Evolutionary conservation across 495 filamentous ascomycete genomes (phyloP).

Genomic region (Trypethelium eluteriae): DNA sequence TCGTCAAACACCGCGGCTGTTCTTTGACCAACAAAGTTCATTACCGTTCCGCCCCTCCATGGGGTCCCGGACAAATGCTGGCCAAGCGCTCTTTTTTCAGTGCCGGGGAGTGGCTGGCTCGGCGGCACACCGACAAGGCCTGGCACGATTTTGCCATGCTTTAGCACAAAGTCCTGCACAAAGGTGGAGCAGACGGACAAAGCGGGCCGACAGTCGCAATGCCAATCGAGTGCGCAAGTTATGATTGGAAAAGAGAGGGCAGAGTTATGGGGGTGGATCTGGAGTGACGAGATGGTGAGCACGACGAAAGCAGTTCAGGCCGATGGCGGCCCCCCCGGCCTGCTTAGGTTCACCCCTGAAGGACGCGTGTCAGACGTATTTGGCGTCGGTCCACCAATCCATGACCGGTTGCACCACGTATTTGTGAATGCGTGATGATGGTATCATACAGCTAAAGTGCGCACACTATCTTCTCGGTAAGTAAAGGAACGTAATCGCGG

Average conservation of each 20-base stretch:
- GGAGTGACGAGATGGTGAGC: neutral
- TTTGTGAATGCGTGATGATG: conserved; percentile 1
- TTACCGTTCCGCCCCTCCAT: conserved; percentile 8
- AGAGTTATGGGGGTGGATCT: neutral
- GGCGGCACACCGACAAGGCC: neutral
- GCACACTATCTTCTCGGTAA: neutral
- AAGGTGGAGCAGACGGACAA: conserved; percentile 2
- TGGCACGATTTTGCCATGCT: neutral
- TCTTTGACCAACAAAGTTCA: conserved; percentile 6
- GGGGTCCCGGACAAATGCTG: neutral
- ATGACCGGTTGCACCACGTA: neutral
- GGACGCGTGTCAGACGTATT: conserved; percentile 6
- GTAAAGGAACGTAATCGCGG: neutral
- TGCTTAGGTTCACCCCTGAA: conserved; percentile 3
- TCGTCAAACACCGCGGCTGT: neutral
- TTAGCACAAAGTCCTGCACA: neutral
- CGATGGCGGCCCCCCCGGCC: neutral
- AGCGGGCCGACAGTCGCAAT: neutral
- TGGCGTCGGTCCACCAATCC: neutral
- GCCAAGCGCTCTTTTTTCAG: neutral
- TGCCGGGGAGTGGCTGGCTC: neutral
- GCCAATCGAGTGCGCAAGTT: no score
- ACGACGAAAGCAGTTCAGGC: no score
- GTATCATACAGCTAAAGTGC: no score
- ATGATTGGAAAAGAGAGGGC: neutral